phyloP scores from a whole-genome alignment of 2,329 filamentous ascomycete species.

The Hirsutella minnesotensis region DNA sequence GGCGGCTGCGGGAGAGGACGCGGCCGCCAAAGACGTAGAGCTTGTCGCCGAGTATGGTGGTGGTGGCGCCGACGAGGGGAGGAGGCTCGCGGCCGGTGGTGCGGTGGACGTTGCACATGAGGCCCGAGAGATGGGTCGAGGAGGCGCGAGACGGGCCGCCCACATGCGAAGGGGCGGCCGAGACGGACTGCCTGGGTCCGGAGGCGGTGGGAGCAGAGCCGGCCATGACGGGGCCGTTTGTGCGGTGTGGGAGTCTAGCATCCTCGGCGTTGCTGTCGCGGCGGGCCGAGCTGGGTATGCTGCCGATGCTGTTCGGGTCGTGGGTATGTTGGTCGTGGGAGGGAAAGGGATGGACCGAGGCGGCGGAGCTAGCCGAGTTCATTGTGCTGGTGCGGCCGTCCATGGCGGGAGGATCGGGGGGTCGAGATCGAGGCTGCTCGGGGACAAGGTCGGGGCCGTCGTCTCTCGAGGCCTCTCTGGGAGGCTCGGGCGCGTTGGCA shows the following conservation, averaged over 20 bases:
- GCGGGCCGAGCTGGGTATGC: constrained; percentile 26
- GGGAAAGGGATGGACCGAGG: constrained; percentile 24
- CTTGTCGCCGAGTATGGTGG: constrained; percentile 88
- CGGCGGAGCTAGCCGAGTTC: constrained; percentile 29
- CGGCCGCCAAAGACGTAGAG: constrained; percentile 93
- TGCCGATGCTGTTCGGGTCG: constrained; percentile 35
- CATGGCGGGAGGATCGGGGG: constrained; percentile 14
- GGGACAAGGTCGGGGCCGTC: not conserved
- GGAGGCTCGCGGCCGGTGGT: constrained; percentile 89
- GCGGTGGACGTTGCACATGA: constrained; percentile 63
- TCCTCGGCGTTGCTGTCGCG: constrained; percentile 33
- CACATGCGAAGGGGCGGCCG: constrained; percentile 10
- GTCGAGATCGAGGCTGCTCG: constrained; percentile 1
- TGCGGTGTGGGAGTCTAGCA: constrained; percentile 31
- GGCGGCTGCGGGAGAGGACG: constrained; percentile 71
- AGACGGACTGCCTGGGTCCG: constrained; percentile 18
- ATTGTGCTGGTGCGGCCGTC: constrained; percentile 34
- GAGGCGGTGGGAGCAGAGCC: constrained; percentile 42
- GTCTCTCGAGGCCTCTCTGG: not conserved
- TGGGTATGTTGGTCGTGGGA: constrained; percentile 18
- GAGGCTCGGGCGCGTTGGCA: constrained; percentile 8
- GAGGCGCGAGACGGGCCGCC: constrained; percentile 34
- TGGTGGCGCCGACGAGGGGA: constrained; percentile 86
- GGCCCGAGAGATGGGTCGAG: constrained; percentile 48
- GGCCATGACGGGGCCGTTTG: constrained; percentile 40